Percentiles rank a stretch among this genome's conserved stretches.
phyloP scores from a whole-genome alignment of 805 yeast species.

The Cyberlindnera americana region DNA sequence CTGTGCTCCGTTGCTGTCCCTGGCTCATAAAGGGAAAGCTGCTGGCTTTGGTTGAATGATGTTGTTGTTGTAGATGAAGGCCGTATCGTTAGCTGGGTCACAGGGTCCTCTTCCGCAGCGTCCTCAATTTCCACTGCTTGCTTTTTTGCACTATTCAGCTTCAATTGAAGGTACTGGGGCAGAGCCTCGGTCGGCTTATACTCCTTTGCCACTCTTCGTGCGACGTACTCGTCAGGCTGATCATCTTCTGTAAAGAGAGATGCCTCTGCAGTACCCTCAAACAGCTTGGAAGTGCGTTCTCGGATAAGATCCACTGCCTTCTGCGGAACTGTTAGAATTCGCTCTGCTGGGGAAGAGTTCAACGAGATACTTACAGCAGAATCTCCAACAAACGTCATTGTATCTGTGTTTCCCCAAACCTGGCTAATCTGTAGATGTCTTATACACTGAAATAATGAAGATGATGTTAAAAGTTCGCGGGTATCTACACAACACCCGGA shows the following conservation, averaged over 20 bases:
- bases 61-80: not conserved
- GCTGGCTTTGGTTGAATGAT: not conserved
- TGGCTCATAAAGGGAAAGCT: constrained; percentile 6
- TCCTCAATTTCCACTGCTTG: constrained; percentile 1
- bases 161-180: constrained; percentile 29
- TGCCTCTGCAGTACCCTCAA: constrained; percentile 4
- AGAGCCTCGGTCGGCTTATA: constrained; percentile 25
- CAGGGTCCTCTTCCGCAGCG: constrained; percentile 9
- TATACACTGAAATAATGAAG: too few relatives aligned
- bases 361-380: constrained; percentile 8
- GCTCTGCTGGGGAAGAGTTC: not conserved
- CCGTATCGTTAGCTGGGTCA: constrained; percentile 4
- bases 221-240: constrained; percentile 28
- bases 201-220: constrained; percentile 30
- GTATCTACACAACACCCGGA: too few relatives aligned
- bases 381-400: constrained; percentile 14
- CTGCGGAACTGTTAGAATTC: constrained; percentile 10
- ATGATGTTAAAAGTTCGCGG: not conserved
- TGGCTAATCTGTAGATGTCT: too few relatives aligned
- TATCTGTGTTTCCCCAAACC: not conserved
- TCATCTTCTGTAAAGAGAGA: constrained; percentile 5
- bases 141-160: constrained; percentile 20
- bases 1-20: constrained; percentile 6
- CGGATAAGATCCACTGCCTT: constrained; percentile 14
- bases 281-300: constrained; percentile 14